These are phyloP conservation scores for Tulasnella sp. DNA, from an alignment of 768 basidiomycete genomes.

Conservation along the genomic window DNA sequence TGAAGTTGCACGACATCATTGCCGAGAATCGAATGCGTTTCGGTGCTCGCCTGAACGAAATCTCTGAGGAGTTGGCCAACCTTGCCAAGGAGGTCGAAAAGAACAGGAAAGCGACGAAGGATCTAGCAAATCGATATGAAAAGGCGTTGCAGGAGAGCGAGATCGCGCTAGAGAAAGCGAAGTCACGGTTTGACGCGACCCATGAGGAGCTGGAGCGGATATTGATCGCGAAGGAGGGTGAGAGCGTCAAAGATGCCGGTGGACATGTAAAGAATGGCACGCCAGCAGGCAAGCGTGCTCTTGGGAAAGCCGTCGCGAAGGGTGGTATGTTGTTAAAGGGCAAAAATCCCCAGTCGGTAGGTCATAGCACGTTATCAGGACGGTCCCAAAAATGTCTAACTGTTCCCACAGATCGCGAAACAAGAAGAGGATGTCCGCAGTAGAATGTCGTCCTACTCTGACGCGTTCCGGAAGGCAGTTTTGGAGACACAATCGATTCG, in stretches of 20 bases:
- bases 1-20: conserved; percentile 82
- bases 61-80: conserved; percentile 86
- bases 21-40: conserved; percentile 84
- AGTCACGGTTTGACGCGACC: conserved; percentile 71
- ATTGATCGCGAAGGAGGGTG: conserved; percentile 89
- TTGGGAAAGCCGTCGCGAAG: conserved; percentile 87
- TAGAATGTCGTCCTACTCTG: conserved; percentile 75
- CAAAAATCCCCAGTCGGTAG: conserved; percentile 80
- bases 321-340: conserved; percentile 84
- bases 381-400: not conserved
- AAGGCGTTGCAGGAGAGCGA: conserved; percentile 83
- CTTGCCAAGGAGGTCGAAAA: conserved; percentile 90
- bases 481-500: conserved; percentile 80
- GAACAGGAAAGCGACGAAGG: conserved; percentile 90
- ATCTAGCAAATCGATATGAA: conserved; percentile 81
- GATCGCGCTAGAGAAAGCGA: conserved; percentile 75
- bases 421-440: conserved; percentile 92
- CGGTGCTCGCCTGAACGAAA: conserved; percentile 80
- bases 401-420: not conserved
- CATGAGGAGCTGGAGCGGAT: conserved; percentile 93
- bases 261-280: conserved; percentile 44
- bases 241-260: conserved; percentile 72
- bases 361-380: not conserved
- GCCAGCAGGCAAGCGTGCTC: conserved; percentile 61
- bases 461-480: conserved; percentile 83